These are phyloP conservation scores for Marchantia polymorpha DNA, from an alignment of 225 moss, liverwort and hornwort species.

Conservation along the genomic window DNA sequence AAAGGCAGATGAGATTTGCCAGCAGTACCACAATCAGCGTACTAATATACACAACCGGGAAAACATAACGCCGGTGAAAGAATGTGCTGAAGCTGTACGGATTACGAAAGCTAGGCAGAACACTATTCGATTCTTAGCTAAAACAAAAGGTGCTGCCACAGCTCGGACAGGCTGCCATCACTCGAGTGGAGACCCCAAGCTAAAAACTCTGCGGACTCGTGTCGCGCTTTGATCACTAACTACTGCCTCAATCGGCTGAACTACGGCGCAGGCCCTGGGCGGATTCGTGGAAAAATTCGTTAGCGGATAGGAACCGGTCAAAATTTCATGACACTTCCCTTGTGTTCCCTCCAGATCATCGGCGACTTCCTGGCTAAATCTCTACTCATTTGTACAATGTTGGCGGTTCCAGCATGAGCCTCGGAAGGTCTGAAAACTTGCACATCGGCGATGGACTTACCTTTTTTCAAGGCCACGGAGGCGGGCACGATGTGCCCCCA, in stretches of 20 bases:
- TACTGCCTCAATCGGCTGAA: background rate
- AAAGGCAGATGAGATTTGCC: no score
- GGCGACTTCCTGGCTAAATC: constrained; percentile 30
- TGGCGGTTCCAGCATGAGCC: constrained; percentile 21
- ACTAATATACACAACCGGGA: no score
- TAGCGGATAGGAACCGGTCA: background rate
- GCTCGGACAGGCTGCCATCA: background rate
- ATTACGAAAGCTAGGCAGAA: background rate
- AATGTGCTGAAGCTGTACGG: no score
- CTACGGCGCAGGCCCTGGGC: background rate
- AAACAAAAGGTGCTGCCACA: background rate
- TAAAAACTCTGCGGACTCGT: background rate
- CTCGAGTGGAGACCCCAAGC: background rate
- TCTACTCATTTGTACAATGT: constrained; percentile 37
- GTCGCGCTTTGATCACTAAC: no score
- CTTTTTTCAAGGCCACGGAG: constrained; percentile 48
- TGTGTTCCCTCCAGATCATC: constrained; percentile 41
- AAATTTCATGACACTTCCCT: constrained; percentile 25
- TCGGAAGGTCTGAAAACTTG: constrained; percentile 37
- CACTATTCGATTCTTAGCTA: background rate
- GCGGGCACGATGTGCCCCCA: constrained; percentile 89
- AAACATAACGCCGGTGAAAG: no score
- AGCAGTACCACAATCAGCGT: no score
- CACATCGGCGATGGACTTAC: constrained; percentile 34
- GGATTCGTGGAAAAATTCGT: background rate